Evolutionary conservation across 192 early-diverging fungal genomes (phyloP).

Genomic region (Diversispora epigaea): DNA sequence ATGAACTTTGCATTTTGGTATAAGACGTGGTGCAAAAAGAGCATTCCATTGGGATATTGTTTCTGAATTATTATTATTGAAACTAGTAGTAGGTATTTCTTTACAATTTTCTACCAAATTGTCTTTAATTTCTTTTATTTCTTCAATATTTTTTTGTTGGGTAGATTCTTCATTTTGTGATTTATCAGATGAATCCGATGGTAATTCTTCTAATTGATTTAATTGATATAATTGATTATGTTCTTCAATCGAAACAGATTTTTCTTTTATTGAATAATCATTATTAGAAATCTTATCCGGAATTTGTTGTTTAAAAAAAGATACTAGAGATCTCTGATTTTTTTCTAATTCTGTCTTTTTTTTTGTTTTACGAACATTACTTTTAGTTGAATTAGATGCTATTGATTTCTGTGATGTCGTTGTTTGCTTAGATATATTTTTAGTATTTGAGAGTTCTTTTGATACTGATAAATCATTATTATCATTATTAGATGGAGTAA

Average conservation of each 20-base stretch:
- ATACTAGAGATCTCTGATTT: slow-evolving; percentile 5
- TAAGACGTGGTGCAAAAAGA: slow-evolving; percentile 47
- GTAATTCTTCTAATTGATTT: no score
- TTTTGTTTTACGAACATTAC: neutral
- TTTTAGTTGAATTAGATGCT: neutral
- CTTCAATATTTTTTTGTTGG: no score
- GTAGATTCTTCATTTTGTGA: no score
- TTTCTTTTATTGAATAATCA: no score
- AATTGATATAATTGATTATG: no score
- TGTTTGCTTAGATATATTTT: neutral
- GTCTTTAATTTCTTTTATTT: no score
- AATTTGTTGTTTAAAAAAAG: slow-evolving; percentile 3
- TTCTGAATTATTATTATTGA: neutral
- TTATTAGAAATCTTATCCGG: no score
- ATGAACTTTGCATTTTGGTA: slow-evolving; percentile 64
- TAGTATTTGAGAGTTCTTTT: slow-evolving; percentile 2
- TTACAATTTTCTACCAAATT: no score
- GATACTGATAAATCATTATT: neutral
- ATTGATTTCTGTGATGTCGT: neutral
- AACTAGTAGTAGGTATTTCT: neutral
- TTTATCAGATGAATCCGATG: no score
- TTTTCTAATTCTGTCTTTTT: neutral
- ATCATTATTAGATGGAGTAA: no score
- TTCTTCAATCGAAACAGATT: no score
- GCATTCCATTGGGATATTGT: slow-evolving; percentile 55